phyloP scores from a whole-genome alignment of 2,329 filamentous ascomycete species.

The Alternaria alternata region DNA sequence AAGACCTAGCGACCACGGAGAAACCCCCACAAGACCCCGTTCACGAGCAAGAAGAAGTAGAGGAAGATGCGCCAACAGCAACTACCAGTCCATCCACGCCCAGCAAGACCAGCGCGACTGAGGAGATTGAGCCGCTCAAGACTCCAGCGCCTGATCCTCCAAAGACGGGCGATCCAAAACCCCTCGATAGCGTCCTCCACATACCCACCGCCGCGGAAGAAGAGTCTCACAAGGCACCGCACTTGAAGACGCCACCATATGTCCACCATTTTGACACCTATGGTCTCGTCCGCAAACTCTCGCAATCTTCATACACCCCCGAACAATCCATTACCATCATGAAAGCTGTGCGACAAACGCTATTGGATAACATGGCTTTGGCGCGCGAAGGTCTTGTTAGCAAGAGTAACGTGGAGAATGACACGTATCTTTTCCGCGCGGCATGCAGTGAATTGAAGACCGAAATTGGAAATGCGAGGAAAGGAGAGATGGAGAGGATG shows the following conservation, averaged over 20 bases:
- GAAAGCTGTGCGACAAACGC: conserved; percentile 84
- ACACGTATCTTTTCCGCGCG: conserved; percentile 91
- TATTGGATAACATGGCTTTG: conserved; percentile 80
- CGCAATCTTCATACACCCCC: conserved; percentile 73
- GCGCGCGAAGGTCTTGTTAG: conserved; percentile 83
- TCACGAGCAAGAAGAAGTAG: conserved; percentile 36
- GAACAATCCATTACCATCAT: conserved; percentile 84
- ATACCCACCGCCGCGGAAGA: conserved; percentile 51
- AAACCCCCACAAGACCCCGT: conserved; percentile 17
- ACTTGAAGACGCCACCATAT: conserved; percentile 78
- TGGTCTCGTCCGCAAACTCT: conserved; percentile 81
- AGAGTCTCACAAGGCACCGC: conserved; percentile 64
- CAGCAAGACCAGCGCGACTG: conserved; percentile 17
- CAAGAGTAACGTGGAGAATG: conserved; percentile 93
- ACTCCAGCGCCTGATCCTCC: conserved; percentile 31
- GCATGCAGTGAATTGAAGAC: conserved; percentile 91
- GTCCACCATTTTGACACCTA: conserved; percentile 98
- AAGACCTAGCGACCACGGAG: conserved; percentile 8
- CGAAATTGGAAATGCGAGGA: conserved; percentile 81
- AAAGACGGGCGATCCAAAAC: conserved; percentile 40
- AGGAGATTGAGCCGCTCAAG: conserved; percentile 18
- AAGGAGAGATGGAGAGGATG: conserved; percentile 79
- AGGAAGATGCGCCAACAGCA: conserved; percentile 30
- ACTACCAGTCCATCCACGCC: conserved; percentile 26
- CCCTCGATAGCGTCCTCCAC: conserved; percentile 53